These are phyloP conservation scores for Beta macrorhiza DNA, from an alignment of 179 eudicot species.

Conservation along the genomic window DNA sequence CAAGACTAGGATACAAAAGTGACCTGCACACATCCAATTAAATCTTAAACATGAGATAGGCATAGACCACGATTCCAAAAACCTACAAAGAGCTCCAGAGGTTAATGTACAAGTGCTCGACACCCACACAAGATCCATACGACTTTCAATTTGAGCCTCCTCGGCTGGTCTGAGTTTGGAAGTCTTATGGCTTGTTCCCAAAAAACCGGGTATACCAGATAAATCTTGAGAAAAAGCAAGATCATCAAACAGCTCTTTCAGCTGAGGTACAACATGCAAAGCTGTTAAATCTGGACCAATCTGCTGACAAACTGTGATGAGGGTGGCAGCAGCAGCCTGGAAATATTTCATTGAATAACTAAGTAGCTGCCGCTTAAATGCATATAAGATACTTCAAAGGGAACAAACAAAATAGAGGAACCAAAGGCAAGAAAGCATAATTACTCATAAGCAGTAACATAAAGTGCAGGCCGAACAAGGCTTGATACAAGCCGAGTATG, in stretches of 20 bases:
- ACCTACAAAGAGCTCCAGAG: slow-evolving; percentile 1
- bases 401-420: neutral
- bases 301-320: slow-evolving; percentile 71
- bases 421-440: neutral
- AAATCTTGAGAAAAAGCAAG: slow-evolving; percentile 85
- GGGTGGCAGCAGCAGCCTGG: slow-evolving; percentile 82
- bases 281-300: slow-evolving; percentile 89
- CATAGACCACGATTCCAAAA: slow-evolving; percentile 10
- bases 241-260: slow-evolving; percentile 76
- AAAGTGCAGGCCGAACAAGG: neutral
- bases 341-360: slow-evolving; percentile 1
- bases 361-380: slow-evolving; percentile 12
- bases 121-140: slow-evolving; percentile 91
- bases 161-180: slow-evolving; percentile 37
- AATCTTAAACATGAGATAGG: slow-evolving; percentile 16
- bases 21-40: slow-evolving; percentile 49
- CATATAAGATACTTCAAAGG: slow-evolving; percentile 6
- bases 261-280: slow-evolving; percentile 77
- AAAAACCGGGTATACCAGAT: slow-evolving; percentile 34
- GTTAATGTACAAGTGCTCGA: slow-evolving; percentile 12
- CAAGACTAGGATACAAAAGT: slow-evolving; percentile 80
- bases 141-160: slow-evolving; percentile 54
- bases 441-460: neutral
- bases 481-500: neutral
- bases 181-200: slow-evolving; percentile 38